Conservation (phyloP, 169 alveolate species). For the Condylostoma magnum region DNA sequence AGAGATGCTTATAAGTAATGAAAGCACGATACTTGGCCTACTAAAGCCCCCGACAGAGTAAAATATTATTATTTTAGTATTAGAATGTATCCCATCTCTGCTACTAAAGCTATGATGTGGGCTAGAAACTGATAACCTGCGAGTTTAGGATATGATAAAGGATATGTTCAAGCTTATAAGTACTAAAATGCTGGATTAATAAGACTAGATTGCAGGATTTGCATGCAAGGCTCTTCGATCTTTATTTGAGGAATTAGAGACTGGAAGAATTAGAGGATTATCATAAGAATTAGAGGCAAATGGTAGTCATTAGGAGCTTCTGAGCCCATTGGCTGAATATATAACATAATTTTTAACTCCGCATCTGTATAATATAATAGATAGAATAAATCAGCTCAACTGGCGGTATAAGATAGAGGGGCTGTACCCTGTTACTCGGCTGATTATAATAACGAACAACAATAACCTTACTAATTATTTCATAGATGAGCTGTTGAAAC, state of each 20-base stretch:
- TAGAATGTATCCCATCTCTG: conserved; percentile 2
- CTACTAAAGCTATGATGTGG: conserved; percentile 16
- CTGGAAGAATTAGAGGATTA: conserved; percentile 25
- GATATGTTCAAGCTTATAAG: conserved; percentile 2
- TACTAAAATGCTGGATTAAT: not conserved
- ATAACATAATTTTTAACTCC: not conserved
- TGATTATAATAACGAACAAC: not conserved
- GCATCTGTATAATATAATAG: not conserved
- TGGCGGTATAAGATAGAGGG: not conserved
- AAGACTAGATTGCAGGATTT: not conserved
- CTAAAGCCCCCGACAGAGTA: not conserved
- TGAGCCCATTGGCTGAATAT: not conserved
- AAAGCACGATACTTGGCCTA: not conserved
- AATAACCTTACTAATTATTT: not conserved
- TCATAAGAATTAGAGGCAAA: conserved; percentile 27
- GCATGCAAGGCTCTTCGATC: conserved; percentile 3
- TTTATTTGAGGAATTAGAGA: conserved; percentile 11
- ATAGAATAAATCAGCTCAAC: not conserved
- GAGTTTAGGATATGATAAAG: not conserved
- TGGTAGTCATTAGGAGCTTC: conserved; percentile 10
- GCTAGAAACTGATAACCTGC: conserved; percentile 6
- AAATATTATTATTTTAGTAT: not conserved
- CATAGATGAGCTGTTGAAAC: not conserved
- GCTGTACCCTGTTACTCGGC: not conserved
- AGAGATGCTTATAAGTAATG: not conserved